Evolutionary conservation across 2,329 filamentous ascomycete species (phyloP).

Genomic region (Alternaria burnsii): DNA sequence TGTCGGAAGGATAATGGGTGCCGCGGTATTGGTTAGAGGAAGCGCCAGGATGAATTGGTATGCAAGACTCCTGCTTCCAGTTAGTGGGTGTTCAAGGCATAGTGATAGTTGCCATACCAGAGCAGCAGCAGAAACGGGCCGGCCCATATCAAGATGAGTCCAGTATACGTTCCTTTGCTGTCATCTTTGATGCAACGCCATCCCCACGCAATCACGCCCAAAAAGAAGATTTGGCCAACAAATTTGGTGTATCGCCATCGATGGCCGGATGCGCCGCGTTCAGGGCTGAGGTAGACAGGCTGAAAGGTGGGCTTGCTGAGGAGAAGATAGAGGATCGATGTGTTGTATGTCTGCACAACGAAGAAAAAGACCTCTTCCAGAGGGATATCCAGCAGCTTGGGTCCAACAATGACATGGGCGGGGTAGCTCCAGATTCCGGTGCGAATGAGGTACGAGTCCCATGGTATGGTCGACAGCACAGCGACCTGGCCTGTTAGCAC

Average conservation of each 20-base stretch:
- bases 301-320: slow-evolving; percentile 70
- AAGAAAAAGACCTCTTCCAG: slow-evolving; percentile 81
- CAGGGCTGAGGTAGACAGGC: slow-evolving; percentile 60
- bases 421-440: slow-evolving; percentile 77
- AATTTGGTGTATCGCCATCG: slow-evolving; percentile 52
- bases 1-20: slow-evolving; percentile 71
- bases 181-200: slow-evolving; percentile 57
- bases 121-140: slow-evolving; percentile 70
- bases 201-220: slow-evolving; percentile 56
- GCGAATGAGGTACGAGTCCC: slow-evolving; percentile 78
- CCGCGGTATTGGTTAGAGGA: slow-evolving; percentile 64
- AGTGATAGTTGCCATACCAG: slow-evolving; percentile 56
- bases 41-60: slow-evolving; percentile 70
- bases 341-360: slow-evolving; percentile 78
- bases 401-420: slow-evolving; percentile 68
- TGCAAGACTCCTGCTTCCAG: slow-evolving; percentile 61
- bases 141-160: slow-evolving; percentile 75
- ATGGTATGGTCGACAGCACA: slow-evolving; percentile 73
- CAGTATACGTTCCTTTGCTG: slow-evolving; percentile 69
- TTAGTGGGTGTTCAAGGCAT: not conserved
- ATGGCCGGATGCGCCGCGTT: slow-evolving; percentile 40
- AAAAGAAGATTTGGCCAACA: slow-evolving; percentile 62
- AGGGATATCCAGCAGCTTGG: slow-evolving; percentile 70
- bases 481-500: slow-evolving; percentile 61
- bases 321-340: slow-evolving; percentile 72